Evolutionary conservation across 305 asterid species (phyloP).

Genomic region (Solanum hybrid): DNA sequence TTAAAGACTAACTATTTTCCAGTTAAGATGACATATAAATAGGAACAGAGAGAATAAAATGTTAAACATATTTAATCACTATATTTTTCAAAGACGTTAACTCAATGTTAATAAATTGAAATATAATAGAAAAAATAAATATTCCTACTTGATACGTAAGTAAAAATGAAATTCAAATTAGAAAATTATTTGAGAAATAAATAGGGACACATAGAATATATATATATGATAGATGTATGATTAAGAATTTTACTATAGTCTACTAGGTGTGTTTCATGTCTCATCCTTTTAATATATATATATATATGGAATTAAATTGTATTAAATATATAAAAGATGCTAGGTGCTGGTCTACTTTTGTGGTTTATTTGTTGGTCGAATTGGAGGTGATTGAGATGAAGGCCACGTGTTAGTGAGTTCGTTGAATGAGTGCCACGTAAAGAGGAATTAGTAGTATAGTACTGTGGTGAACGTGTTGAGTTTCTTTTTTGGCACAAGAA

Average conservation of each 20-base stretch:
- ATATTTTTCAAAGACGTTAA: too few species aligned
- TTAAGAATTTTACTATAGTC: not conserved
- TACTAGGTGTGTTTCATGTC: not conserved
- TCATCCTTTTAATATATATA: not conserved
- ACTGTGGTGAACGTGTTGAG: constrained; percentile 1
- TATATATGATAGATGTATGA: not conserved
- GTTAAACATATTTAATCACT: too few species aligned
- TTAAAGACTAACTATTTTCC: too few species aligned
- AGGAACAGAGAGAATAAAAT: too few species aligned
- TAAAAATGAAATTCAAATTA: not conserved
- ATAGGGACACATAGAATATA: not conserved
- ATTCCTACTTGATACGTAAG: not conserved
- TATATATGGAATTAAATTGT: too few species aligned
- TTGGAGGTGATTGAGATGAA: not conserved
- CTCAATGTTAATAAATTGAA: too few species aligned
- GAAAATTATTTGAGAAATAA: too few species aligned
- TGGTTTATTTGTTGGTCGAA: not conserved
- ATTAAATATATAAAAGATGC: not conserved
- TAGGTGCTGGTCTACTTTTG: not conserved
- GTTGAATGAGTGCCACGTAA: not conserved
- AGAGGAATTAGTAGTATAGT: not conserved
- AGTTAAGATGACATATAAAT: too few species aligned
- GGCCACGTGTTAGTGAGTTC: not conserved
- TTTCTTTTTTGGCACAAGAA: not conserved
- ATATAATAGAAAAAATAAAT: too few species aligned